phyloP scores from a whole-genome alignment of 176 grass and related monocot genomes.

The Cocos nucifera region DNA sequence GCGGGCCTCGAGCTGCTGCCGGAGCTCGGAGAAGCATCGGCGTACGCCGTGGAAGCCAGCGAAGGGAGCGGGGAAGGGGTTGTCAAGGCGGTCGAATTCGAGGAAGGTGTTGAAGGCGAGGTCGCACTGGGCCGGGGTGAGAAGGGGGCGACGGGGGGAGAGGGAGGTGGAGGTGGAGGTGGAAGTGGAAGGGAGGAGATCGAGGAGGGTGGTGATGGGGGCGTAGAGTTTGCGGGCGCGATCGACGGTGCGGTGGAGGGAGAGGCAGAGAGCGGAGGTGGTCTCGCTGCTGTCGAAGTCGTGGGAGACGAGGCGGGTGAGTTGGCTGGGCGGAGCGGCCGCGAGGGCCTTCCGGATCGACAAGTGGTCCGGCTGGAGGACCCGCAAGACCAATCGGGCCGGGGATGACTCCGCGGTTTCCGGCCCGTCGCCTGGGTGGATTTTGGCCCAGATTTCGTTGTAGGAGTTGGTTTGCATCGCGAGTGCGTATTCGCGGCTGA shows the following conservation, averaged over 20 bases:
- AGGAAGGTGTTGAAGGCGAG: slow-evolving; percentile 70
- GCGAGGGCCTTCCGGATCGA: slow-evolving; percentile 44
- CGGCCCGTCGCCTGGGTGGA: no score
- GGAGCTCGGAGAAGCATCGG: no score
- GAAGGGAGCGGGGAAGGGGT: slow-evolving; percentile 50
- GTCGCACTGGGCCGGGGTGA: slow-evolving; percentile 34
- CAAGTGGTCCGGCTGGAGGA: slow-evolving; percentile 53
- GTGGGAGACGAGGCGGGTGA: slow-evolving; percentile 63
- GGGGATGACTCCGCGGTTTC: neutral
- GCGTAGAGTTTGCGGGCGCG: slow-evolving; percentile 46
- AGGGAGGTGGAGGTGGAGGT: neutral
- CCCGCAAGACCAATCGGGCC: slow-evolving; percentile 23
- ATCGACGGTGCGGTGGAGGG: no score
- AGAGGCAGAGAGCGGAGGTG: slow-evolving; percentile 62
- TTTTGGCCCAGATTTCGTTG: no score
- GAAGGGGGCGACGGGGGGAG: neutral
- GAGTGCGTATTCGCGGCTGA: no score
- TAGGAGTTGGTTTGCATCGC: no score
- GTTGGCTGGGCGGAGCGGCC: slow-evolving; percentile 38
- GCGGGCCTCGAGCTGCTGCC: slow-evolving; percentile 57
- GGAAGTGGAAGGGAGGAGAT: slow-evolving; percentile 21
- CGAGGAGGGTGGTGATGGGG: slow-evolving; percentile 51
- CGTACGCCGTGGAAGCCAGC: slow-evolving; percentile 46
- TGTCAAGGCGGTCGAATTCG: slow-evolving; percentile 53
- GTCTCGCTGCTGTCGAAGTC: slow-evolving; percentile 67